phyloP scores from a whole-genome alignment of 2,329 filamentous ascomycete species.

The Graphiopsis chlorocephala region DNA sequence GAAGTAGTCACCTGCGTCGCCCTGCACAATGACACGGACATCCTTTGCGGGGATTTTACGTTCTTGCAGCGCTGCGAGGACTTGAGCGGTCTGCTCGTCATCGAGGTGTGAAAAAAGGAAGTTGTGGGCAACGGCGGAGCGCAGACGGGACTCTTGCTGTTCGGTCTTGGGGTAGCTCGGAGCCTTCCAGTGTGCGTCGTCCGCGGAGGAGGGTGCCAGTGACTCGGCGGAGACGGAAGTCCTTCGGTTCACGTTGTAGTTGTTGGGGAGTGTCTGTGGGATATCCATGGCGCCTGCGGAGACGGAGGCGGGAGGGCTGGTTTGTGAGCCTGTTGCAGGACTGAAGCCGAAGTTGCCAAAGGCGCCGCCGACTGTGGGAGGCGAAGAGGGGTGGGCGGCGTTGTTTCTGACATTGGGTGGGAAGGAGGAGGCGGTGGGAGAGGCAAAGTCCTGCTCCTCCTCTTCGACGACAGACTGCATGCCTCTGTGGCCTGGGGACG shows the following conservation, averaged over 20 bases:
- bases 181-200: conserved; percentile 85
- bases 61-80: conserved; percentile 86
- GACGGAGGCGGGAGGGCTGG: conserved; percentile 41
- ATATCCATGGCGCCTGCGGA: conserved; percentile 47
- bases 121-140: conserved; percentile 78
- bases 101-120: conserved; percentile 94
- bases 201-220: conserved; percentile 79
- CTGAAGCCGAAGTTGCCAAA: conserved; percentile 38
- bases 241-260: conserved; percentile 90
- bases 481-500: conserved; percentile 26
- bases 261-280: conserved; percentile 73
- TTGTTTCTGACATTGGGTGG: conserved; percentile 48
- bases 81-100: conserved; percentile 84
- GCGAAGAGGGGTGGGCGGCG: not conserved
- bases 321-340: conserved; percentile 19
- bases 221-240: conserved; percentile 97
- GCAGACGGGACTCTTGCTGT: conserved; percentile 77
- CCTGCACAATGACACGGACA: conserved; percentile 88
- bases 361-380: conserved; percentile 41
- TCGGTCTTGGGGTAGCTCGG: conserved; percentile 78
- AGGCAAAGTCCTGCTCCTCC: conserved; percentile 75
- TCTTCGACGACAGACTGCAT: conserved; percentile 73
- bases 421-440: conserved; percentile 60
- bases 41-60: conserved; percentile 93
- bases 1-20: conserved; percentile 94